Evolutionary conservation across 2,329 filamentous ascomycete genomes (phyloP), one percentile per base, ranked within the genome.

Genomic region (Botrytis galanthina): DNA sequence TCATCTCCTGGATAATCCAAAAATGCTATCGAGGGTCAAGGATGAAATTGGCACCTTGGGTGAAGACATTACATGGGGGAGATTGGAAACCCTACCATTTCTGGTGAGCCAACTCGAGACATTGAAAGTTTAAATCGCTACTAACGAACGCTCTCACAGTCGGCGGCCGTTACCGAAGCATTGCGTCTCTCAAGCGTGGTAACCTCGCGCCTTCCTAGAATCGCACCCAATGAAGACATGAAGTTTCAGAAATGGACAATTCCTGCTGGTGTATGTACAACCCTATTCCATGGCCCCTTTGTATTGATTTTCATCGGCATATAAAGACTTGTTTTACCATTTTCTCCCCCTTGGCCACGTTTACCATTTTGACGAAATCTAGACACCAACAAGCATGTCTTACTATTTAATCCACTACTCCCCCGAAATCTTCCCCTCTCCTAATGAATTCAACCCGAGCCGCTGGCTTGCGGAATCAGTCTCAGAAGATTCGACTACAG

Each of bases 1-100:
- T 76, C 74, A 83, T 78, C 75, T 85, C 2, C 80, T 83, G n/a
- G 73, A 77, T 16, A 78, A 82, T 29, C 81, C 82, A 0, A 4
- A 73, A 0, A 78, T 82, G 8, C 74, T 82, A 0, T 29, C 69
- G 2, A 78, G 75, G 10, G 74, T 86, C 8, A 79, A 77, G 16
- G 73, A 76, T 2, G 84, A 86, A 74, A 37, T 72, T n/a, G n/a
- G 26, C 37, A 44, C 48, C 14, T 22, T 68, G 18, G 61, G 18
- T 54, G 51, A 57, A 16, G 51, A 72, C 10, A 68, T 68, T n/a
- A 72, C 71, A 9, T 68, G 62, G 71, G 39, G 6, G 9, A 20
- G 29, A 18, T 72, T 72, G 62, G 71, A 72, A 35, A 39, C 32
- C 29, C 37, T 72, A 8, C 62, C 71, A 5, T 72, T 60, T 12